These are phyloP conservation scores for Diaporthe sp. DNA, from an alignment of 2,329 filamentous ascomycete species.

Conservation along the genomic window DNA sequence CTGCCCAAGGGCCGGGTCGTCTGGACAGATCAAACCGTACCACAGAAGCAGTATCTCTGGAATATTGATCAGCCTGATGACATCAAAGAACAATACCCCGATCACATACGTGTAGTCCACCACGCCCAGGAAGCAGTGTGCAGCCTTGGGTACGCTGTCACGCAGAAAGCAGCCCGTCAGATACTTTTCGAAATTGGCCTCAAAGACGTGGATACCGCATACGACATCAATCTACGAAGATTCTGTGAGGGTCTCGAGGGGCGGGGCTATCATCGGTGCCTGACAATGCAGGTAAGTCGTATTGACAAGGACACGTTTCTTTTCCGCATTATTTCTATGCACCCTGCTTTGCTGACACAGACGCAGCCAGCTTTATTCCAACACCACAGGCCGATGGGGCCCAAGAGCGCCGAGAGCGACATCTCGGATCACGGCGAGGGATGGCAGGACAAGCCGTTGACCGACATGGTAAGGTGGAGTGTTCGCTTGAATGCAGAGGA, in stretches of 20 bases:
- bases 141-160: slow-evolving; percentile 54
- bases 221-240: slow-evolving; percentile 53
- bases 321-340: no score
- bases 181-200: slow-evolving; percentile 53
- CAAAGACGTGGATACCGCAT: slow-evolving; percentile 46
- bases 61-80: slow-evolving; percentile 45
- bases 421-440: slow-evolving; percentile 47
- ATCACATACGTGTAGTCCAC: slow-evolving; percentile 55
- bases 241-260: slow-evolving; percentile 52
- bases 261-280: slow-evolving; percentile 49
- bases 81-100: slow-evolving; percentile 45
- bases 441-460: slow-evolving; percentile 43
- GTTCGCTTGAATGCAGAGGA: slow-evolving; percentile 53
- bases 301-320: no score
- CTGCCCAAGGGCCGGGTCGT: slow-evolving; percentile 46
- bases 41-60: slow-evolving; percentile 46
- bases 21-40: slow-evolving; percentile 46
- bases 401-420: slow-evolving; percentile 46
- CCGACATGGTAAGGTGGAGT: slow-evolving; percentile 51
- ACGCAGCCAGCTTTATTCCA: slow-evolving; percentile 54
- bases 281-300: slow-evolving; percentile 45
- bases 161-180: slow-evolving; percentile 50
- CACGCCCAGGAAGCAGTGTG: slow-evolving; percentile 53
- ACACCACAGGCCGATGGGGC: slow-evolving; percentile 55
- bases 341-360: neutral